Percentiles rank a stretch among this genome's conserved stretches.
phyloP scores from a whole-genome alignment of 2,329 filamentous ascomycete species.

The Ophiostoma himal-ulmi region DNA sequence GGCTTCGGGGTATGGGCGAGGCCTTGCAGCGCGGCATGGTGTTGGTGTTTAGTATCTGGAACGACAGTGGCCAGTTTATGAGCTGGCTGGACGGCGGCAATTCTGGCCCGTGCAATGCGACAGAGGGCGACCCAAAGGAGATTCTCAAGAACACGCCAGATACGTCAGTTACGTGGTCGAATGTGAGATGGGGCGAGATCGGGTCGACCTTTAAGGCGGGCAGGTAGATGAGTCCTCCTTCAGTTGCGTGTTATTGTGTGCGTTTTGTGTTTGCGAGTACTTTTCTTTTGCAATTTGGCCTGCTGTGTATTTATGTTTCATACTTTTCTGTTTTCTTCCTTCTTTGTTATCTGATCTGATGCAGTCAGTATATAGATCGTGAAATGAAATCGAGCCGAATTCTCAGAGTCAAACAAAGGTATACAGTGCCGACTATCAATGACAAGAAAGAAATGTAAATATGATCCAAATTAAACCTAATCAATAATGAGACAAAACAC shows the following conservation, averaged over 20 bases:
- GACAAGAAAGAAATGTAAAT: background rate
- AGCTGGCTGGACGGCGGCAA: conserved; percentile 45
- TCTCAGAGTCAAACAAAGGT: background rate
- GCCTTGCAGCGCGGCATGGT: conserved; percentile 43
- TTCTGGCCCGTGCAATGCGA: conserved; percentile 47
- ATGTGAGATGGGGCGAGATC: conserved; percentile 57
- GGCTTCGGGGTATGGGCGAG: conserved; percentile 45
- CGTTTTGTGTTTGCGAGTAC: background rate
- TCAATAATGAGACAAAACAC: background rate
- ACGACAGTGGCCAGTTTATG: conserved; percentile 44
- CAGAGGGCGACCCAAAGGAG: conserved; percentile 46
- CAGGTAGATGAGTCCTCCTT: background rate
- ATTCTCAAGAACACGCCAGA: conserved; percentile 44
- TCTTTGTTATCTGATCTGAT: background rate
- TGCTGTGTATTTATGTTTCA: too few species aligned
- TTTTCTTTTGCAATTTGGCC: background rate
- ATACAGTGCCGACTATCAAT: background rate
- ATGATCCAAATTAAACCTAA: background rate
- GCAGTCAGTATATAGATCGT: background rate
- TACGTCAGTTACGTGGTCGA: conserved; percentile 49
- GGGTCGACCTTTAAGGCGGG: conserved; percentile 40
- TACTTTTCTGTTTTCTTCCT: background rate
- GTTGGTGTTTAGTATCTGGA: conserved; percentile 45
- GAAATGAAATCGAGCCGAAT: background rate
- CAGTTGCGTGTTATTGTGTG: background rate